Evolutionary conservation across 352 stramenopile species (phyloP).

Genomic region (Phytophthora meadii): DNA sequence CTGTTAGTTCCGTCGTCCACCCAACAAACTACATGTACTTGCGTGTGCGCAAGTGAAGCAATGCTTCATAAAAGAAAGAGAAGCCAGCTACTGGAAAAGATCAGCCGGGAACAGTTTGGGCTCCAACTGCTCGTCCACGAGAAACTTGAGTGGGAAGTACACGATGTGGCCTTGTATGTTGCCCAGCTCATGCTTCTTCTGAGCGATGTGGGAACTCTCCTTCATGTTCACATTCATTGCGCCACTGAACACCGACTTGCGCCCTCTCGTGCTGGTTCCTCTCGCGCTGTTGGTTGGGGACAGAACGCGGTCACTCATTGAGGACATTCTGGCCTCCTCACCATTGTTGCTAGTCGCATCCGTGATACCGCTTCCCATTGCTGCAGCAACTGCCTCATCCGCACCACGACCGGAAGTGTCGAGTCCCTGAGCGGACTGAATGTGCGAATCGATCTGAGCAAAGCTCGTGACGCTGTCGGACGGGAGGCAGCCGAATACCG

Average conservation of each 20-base stretch:
- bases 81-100: conserved; percentile 72
- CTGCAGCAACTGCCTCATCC: conserved; percentile 33
- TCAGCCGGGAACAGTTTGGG: conserved; percentile 82
- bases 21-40: conserved; percentile 5
- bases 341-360: conserved; percentile 34
- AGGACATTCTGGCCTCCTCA: conserved; percentile 23
- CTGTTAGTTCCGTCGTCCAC: conserved; percentile 2
- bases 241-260: conserved; percentile 61
- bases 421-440: conserved; percentile 38
- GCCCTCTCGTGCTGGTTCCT: conserved; percentile 23
- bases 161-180: conserved; percentile 83
- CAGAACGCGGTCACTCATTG: conserved; percentile 27
- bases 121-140: conserved; percentile 79
- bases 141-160: conserved; percentile 89
- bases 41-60: neutral
- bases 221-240: conserved; percentile 79
- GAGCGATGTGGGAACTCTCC: conserved; percentile 63
- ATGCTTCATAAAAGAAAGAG: conserved; percentile 11
- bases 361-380: conserved; percentile 21
- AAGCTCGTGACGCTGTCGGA: conserved; percentile 78
- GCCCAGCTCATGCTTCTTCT: conserved; percentile 70
- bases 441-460: conserved; percentile 70
- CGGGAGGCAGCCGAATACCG: conserved; percentile 80
- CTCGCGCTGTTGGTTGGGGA: conserved; percentile 29
- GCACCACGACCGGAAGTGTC: conserved; percentile 41